Evolutionary conservation across 495 filamentous ascomycete species (phyloP), one percentile per base, ranked within the genome.

Genomic region (Talaromyces proteolyticus): DNA sequence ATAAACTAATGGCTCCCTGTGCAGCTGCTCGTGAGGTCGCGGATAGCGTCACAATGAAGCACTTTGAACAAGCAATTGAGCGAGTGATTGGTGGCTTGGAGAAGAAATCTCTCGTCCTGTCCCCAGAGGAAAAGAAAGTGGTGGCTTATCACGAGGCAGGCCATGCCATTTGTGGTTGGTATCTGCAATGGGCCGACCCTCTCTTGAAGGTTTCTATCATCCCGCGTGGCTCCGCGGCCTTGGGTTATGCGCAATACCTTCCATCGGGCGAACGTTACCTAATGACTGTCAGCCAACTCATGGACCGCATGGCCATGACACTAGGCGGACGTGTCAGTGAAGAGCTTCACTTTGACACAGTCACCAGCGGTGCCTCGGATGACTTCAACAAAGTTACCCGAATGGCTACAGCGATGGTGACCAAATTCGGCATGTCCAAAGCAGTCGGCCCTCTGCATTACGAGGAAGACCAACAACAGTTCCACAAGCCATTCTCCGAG

Each of bases 231-330:
- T 85, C 90, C 64, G 93, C 90, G 44, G 89, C 90, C 18, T 75
- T 98, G 20, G 93, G 93, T 17, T 98, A 98, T 62, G 93, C 93
- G 6, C 93, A 98, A 66, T 96, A 96, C 64, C 78, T 98, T n/a
- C 93, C 93, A 2, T 69, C 82, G 2, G 81, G 85, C 24, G 93
- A 98, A 62, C 87, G 87, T 21, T 96, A 96, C 66, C 78, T 97
- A 47, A 88, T 98, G 90, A 96, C 82, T 55, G 84, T 88, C 54
- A 85, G 91, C 65, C 93, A 98, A 72, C 73, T 98, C 21, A 96
- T 96, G 91, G 93, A 98, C 67, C 89, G 94, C 52, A 98, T 98
- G 94, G 93, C 94, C 53, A 98, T 98, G 93, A 96, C 93, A 16
- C 81, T 98, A 36, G 93, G 88, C 57, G 93, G 93, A 3, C 86